phyloP scores from a whole-genome alignment of 352 stramenopile genomes.

The Phytophthora chlamydospora region DNA sequence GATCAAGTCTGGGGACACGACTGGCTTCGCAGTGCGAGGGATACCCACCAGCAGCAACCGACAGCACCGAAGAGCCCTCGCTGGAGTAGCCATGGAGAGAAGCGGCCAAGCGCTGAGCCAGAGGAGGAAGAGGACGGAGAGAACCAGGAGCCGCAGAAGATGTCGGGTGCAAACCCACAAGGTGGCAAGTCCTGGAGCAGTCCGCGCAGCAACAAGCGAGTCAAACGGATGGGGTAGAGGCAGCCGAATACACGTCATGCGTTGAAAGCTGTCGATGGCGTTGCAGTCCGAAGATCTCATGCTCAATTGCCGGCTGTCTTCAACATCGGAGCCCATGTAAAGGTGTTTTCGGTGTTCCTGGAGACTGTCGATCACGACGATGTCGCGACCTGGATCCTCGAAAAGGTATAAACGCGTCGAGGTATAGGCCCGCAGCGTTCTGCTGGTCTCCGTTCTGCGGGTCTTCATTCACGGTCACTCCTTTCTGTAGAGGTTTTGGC shows the following conservation, averaged over 20 bases:
- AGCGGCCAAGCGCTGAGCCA: conserved; percentile 12
- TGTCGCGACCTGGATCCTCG: conserved; percentile 4
- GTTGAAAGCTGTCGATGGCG: not conserved
- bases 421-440: conserved; percentile 17
- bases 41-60: not conserved
- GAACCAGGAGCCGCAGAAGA: conserved; percentile 37
- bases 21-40: conserved; percentile 40
- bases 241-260: conserved; percentile 7
- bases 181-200: conserved; percentile 19
- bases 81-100: conserved; percentile 18
- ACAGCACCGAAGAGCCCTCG: conserved; percentile 8
- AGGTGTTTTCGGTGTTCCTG: conserved; percentile 5
- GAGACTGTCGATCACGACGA: conserved; percentile 9
- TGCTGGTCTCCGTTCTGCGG: conserved; percentile 8
- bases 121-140: conserved; percentile 28
- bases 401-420: conserved; percentile 21
- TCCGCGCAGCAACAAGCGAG: conserved; percentile 26
- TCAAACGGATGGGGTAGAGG: conserved; percentile 25
- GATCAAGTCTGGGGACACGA: conserved; percentile 43
- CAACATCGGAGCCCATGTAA: conserved; percentile 4
- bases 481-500: conserved; percentile 6
- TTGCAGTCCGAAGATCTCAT: not conserved
- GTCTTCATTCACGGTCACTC: no score
- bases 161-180: conserved; percentile 15
- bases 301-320: not conserved